Conservation (phyloP, 805 yeast species). For the Candida qinlingensis region DNA sequence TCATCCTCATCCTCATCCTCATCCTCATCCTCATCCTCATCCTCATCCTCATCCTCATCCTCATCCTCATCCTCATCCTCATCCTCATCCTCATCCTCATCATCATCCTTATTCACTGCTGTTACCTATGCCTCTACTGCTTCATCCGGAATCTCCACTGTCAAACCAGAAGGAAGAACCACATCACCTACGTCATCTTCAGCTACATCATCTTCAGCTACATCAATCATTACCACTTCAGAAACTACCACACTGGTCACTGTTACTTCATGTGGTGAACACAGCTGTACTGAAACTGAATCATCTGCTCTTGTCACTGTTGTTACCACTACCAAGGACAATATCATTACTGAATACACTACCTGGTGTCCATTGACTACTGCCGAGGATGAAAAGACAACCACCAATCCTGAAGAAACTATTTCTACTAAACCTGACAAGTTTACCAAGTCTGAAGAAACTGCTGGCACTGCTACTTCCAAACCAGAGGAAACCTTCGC, state of each 20-base stretch:
- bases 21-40: too few species aligned
- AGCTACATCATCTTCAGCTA: background rate
- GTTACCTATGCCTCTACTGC: background rate
- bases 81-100: background rate
- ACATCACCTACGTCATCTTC: background rate
- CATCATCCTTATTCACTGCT: slow-evolving; percentile 11
- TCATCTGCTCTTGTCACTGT: slow-evolving; percentile 26
- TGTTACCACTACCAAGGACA: slow-evolving; percentile 23
- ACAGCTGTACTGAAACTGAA: slow-evolving; percentile 24
- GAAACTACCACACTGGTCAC: slow-evolving; percentile 15
- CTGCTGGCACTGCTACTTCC: background rate
- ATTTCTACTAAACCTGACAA: background rate
- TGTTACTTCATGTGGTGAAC: slow-evolving; percentile 26
- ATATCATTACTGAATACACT: slow-evolving; percentile 33
- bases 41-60: too few species aligned
- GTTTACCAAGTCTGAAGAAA: background rate
- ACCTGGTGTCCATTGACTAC: slow-evolving; percentile 35
- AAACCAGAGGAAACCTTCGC: background rate
- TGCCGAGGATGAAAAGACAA: background rate
- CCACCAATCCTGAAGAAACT: background rate
- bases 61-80: too few species aligned
- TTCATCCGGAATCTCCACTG: background rate
- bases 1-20: too few species aligned
- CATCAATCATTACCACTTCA: slow-evolving; percentile 16
- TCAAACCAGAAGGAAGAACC: background rate